Base-by-base conservation (phyloP, 306 rosid species). In the Crotalaria pallida region DNA sequence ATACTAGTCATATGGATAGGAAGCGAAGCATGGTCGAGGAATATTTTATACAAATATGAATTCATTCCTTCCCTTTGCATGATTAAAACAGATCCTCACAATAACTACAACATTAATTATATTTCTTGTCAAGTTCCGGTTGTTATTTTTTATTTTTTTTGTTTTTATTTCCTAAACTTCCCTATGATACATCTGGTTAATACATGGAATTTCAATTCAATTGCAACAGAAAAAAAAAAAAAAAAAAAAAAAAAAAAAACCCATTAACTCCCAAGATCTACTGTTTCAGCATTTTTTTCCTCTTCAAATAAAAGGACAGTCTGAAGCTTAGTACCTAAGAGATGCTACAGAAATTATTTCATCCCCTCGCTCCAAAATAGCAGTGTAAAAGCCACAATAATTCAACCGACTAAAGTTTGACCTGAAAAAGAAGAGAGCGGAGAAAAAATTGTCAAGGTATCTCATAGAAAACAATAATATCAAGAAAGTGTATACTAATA, bases 331-430 rank as follows among this genome's bases (percentile, higher is more conserved):
- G 22, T 49, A 67, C 99, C 99, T 89, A 81, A 95, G 62, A 70
- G 96, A 89, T 75, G 99, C 99, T 21, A 92, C 97, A 75, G 87
- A 88, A 64, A 91, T 84, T 64, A 95, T 83, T 76, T 95, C 99
- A 86, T 91, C 99, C 55, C 99, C 99, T 74, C 87, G 84, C 85
- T 95, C 99, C 86, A 95, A 84, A 71, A 91, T 82, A 68, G 89
- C 99, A 68, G 99, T 80, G 73, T 89, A 95, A 84, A 95, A 95
- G 74, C 97, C 97, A 82, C 83, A 65, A 59, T 84, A 95, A 70
- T 76, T 95, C 80, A 95, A 80, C 67, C 99, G 86, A 80, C 78
- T 86, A 77, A 95, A 95, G 85, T 95, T 95, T 63, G 99, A 95
- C 66, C 99, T 95, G 83, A 24, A 83, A 83, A 58, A 16, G 44